Percentiles rank a stretch among this genome's conserved stretches.
Evolutionary conservation across 2,329 filamentous ascomycete genomes (phyloP).

Genomic region (Whalleya microplaca): DNA sequence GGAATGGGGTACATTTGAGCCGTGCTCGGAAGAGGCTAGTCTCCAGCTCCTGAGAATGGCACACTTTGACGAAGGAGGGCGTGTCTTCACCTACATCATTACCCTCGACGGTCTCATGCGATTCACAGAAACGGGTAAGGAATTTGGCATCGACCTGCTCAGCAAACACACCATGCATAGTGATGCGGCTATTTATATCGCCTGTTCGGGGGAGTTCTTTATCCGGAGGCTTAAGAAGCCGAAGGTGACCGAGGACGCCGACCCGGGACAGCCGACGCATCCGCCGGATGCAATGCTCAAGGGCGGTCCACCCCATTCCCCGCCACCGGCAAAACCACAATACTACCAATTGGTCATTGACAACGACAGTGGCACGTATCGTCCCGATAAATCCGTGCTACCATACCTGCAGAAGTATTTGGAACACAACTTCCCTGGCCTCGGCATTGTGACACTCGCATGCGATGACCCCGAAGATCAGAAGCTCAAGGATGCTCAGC

Average conservation of each 20-base stretch:
- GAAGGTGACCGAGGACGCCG: conserved; percentile 45
- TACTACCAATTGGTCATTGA: conserved; percentile 89
- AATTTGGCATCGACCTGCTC: conserved; percentile 90
- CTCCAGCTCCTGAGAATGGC: conserved; percentile 83
- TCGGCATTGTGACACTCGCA: conserved; percentile 74
- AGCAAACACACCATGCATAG: conserved; percentile 98
- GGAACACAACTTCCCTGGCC: conserved; percentile 72
- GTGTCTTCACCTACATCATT: conserved; percentile 90
- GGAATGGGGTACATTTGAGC: conserved; percentile 68
- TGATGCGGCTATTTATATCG: conserved; percentile 87
- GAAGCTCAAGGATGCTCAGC: conserved; percentile 76
- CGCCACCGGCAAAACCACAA: conserved; percentile 51
- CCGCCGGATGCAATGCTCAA: conserved; percentile 47
- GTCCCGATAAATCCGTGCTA: conserved; percentile 78
- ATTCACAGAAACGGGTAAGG: conserved; percentile 94
- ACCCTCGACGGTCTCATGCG: conserved; percentile 85
- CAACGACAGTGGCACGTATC: conserved; percentile 93
- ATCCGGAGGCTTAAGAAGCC: conserved; percentile 68
- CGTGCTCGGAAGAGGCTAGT: conserved; percentile 71
- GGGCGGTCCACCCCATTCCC: conserved; percentile 49
- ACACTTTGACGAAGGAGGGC: conserved; percentile 82
- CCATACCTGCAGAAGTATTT: conserved; percentile 74
- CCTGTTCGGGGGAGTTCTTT: conserved; percentile 92
- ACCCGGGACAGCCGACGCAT: conserved; percentile 54
- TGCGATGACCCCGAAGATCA: conserved; percentile 77